Evolutionary conservation across 202 grass and related monocot genomes (phyloP), one percentile per base, ranked within the genome.

Genomic region (Cymbopogon flexuosus): DNA sequence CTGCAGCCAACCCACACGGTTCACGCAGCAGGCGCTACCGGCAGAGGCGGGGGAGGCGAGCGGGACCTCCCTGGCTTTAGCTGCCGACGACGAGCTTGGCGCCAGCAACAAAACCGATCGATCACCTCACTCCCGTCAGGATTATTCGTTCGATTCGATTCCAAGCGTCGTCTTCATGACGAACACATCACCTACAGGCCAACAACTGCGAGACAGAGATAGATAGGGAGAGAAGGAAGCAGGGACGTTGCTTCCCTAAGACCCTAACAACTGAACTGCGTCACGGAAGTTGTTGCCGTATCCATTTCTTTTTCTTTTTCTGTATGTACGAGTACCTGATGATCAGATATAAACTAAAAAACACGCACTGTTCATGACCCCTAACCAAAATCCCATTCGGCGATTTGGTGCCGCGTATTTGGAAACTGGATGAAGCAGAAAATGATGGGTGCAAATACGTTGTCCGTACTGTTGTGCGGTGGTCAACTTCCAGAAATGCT

Each of bases 401-500:
- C 36, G 80, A 47, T 68, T 29, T 4, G 52, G 24, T 75, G 8
- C 64, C 82, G 71, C 45, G 82, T 72, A 52, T 5, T 64, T 43
- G 39, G 29, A 56, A 42, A 80, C 24, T 30, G 65, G 11, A 46
- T 57, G 42, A 19, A 15, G 33, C 16, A 13, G 10, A 5, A 65
- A 61, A 34, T n/a, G 24, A 52, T 19, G 11, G 45, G 31, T 22
- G 71, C 64, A 35, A 66, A 70, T 80, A 36, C 45, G 35, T 13
- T 21, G 42, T 19, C 9, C 57, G 40, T 58, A 42, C 7, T 24
- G 5, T 11, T 64, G 23, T 58, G 71, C 22, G 30, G 27, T 59
- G 72, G 66, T 89, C 59, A 85, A 78, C 72, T 85, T 89, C 30
- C 9, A 54, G 23, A 81, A 68, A 18, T 33, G 30, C 4, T 70